Conservation (phyloP, 169 alveolate genomes). For the Plasmodium yoelii region DNA sequence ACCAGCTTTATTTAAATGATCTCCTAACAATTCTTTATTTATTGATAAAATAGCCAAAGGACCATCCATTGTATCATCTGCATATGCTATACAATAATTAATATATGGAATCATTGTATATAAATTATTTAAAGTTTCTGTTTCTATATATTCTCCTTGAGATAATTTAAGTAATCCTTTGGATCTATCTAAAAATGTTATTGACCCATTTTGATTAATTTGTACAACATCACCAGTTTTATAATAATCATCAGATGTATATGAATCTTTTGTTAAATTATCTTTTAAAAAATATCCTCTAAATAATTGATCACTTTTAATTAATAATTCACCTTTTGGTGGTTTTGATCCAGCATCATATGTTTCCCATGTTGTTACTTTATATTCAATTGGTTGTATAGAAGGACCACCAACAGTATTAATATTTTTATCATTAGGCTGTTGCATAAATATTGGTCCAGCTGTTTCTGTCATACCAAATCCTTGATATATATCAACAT, state of each 20-base stretch:
- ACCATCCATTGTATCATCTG: constrained; percentile 64
- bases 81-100: constrained; percentile 59
- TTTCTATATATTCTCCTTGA: constrained; percentile 96
- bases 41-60: constrained; percentile 49
- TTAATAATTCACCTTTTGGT: constrained; percentile 95
- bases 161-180: constrained; percentile 95
- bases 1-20: constrained; percentile 14
- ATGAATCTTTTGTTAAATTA: constrained; percentile 89
- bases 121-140: constrained; percentile 37
- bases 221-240: constrained; percentile 96
- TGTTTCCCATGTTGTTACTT: constrained; percentile 51
- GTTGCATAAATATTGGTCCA: constrained; percentile 38
- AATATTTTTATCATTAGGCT: not conserved
- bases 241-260: constrained; percentile 91
- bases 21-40: constrained; percentile 27
- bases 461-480: constrained; percentile 69
- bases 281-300: constrained; percentile 92
- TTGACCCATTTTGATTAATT: constrained; percentile 88
- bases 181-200: constrained; percentile 94
- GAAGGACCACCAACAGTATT: constrained; percentile 46
- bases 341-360: constrained; percentile 81
- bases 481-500: constrained; percentile 34
- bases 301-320: constrained; percentile 90
- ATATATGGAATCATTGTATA: constrained; percentile 37
- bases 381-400: not conserved